Percentiles rank a stretch among this genome's conserved stretches.
These are phyloP conservation scores for Choanephora cucurbitarum DNA, from an alignment of 371 early-diverging fungal species.

Conservation along the genomic window DNA sequence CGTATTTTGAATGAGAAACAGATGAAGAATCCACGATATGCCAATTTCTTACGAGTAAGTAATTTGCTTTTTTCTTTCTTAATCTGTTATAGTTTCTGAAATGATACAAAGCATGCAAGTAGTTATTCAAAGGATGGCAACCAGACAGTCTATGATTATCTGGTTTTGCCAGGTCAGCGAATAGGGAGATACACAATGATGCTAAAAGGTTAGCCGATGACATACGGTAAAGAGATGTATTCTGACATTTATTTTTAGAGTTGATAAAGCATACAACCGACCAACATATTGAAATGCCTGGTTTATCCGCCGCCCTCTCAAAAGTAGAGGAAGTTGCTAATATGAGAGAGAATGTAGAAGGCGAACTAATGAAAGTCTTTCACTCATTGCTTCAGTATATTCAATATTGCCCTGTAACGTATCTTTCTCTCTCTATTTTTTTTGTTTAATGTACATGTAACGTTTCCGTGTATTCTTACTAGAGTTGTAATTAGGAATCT, in stretches of 20 bases:
- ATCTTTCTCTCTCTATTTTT: not conserved
- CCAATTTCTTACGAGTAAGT: constrained; percentile 16
- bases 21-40: constrained; percentile 16
- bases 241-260: too few relatives aligned
- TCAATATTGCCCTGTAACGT: constrained; percentile 28
- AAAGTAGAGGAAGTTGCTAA: constrained; percentile 41
- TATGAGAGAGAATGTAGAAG: constrained; percentile 44
- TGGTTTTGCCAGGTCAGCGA: constrained; percentile 40
- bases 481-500: constrained; percentile 25
- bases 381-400: constrained; percentile 20
- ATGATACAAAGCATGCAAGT: constrained; percentile 7
- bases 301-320: constrained; percentile 28
- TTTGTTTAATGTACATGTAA: not conserved
- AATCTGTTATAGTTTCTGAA: not conserved
- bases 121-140: constrained; percentile 16
- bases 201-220: constrained; percentile 51
- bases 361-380: constrained; percentile 39
- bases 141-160: constrained; percentile 26
- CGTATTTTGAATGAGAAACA: constrained; percentile 24
- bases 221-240: too few relatives aligned
- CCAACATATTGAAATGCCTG: constrained; percentile 32
- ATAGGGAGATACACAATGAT: constrained; percentile 48
- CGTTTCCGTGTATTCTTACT: too few relatives aligned
- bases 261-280: constrained; percentile 34
- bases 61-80: not conserved